Evolutionary conservation across 2,329 filamentous ascomycete genomes (phyloP).

Genomic region (Lasiodiplodia citricola): DNA sequence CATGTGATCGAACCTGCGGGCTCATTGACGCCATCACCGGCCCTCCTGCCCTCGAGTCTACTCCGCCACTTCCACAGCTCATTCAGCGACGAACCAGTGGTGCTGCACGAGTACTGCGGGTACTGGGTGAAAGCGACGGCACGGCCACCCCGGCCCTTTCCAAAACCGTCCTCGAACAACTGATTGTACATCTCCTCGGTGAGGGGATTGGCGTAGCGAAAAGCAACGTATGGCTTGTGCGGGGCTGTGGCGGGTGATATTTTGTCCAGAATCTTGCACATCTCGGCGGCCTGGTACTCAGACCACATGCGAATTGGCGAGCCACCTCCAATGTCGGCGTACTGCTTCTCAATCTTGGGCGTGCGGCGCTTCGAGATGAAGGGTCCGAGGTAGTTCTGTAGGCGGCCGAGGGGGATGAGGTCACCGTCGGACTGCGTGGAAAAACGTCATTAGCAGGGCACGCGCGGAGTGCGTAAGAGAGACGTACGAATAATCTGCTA

Average conservation of each 20-base stretch:
- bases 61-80: constrained; percentile 98
- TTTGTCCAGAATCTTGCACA: constrained; percentile 95
- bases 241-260: constrained; percentile 92
- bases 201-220: constrained; percentile 90
- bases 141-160: constrained; percentile 84
- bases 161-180: constrained; percentile 87
- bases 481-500: constrained; percentile 84
- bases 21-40: constrained; percentile 55
- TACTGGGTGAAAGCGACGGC: constrained; percentile 98
- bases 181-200: constrained; percentile 92
- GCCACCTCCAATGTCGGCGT: constrained; percentile 93
- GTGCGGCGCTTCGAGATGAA: constrained; percentile 85
- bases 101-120: constrained; percentile 97
- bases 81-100: constrained; percentile 93
- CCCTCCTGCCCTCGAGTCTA: constrained; percentile 78
- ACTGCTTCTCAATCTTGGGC: constrained; percentile 96
- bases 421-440: constrained; percentile 79
- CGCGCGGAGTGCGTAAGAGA: background rate
- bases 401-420: constrained; percentile 89
- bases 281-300: constrained; percentile 88
- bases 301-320: constrained; percentile 98
- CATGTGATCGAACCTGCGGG: constrained; percentile 78
- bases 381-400: constrained; percentile 89
- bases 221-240: constrained; percentile 96
- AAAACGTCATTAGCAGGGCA: background rate